Base-by-base conservation (phyloP, 257 asterid species). In the Anisodus acutangulus region DNA sequence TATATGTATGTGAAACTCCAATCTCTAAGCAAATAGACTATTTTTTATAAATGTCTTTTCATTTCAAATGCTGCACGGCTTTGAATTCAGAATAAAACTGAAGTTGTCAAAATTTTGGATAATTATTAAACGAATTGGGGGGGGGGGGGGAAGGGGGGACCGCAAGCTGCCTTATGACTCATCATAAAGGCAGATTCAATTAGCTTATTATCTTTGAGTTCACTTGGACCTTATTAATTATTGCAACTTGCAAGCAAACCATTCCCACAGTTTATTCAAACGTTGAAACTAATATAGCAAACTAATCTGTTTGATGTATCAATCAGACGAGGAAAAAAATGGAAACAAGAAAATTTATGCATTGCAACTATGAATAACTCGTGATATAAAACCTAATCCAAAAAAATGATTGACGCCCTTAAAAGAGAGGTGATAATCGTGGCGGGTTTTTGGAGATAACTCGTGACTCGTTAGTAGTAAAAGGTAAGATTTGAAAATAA, bases 61-160 rank as follows among this genome's bases (percentile, higher is more conserved):
- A 78, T 9, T 26, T 13, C 81, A 53, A 78, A 26, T 78, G 26
- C 64, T 78, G 81, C 81, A 53, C 81, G 81, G 81, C 81, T 26
- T 78, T 78, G 64, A 78, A 78, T 53, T 69, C 78, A 22, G 37
- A 64, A 62, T 64, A 43, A 64, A 10, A 66, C 13, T 15, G 35
- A 78, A 78, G 6, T 26, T 7, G 81, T 74, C 81, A 74, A 74
- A 22, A 31, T 19, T 72, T 72, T 72, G 39, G 43, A 19, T 10
- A 72, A 74, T 74, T 47, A 3, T 49, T 49, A 74, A 74, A 47
- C 6, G 19, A 74, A 51, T 19, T 4, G 19, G 19, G 1, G 1
- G 0, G 5, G 1, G 11, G 10, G 39, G 57, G 35, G 6, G 1
- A 0, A n/a, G n/a, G n/a, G 78, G 53, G 59, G 43, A 22, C 45